Evolutionary conservation across 768 basidiomycete species (phyloP), one percentile per base, ranked within the genome.

Genomic region (Stropharia rugosoannulata): DNA sequence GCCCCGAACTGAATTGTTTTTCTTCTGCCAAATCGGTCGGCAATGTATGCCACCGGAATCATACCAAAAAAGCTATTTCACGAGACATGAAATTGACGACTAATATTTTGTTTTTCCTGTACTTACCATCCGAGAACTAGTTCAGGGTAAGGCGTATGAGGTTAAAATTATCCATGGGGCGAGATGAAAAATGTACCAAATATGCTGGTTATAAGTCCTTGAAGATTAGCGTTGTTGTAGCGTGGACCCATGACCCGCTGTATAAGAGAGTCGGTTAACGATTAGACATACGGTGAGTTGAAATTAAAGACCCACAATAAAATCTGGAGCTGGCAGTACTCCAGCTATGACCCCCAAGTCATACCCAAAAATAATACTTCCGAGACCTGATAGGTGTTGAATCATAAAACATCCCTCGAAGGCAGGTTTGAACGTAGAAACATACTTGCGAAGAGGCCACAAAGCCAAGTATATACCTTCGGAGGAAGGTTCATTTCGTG

Each of bases 391-490:
- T 46, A 10, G 5, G 32, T 15, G 37, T 15, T 8, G 9, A 15
- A 38, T 38, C 37, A 38, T 38, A n/a, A n/a, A n/a, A n/a, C n/a
- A n/a, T n/a, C n/a, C n/a, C 37, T 38, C 37, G 37, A 38, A 9
- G 37, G 37, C 37, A 38, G 15, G 37, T 8, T 9, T 15, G 37
- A 15, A 15, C 8, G 37, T 8, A 9, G 52, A 38, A 22, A 68
- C 66, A n/a, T 59, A 75, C 76, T 76, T 10, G 78, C 80, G 52
- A 81, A 81, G 40, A 81, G 66, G 15, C 80, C 80, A 57, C 79
- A 81, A 1, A 81, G 66, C 78, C 78, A 81, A 13, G 78, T 81
- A 63, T 80, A 80, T 35, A 80, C 73, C 58, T 80, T 78, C n/a
- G 77, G 76, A 19, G 74, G 64, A 11, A 78, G 68, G 41, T 67